Evolutionary conservation across 768 basidiomycete species (phyloP).

Genomic region (Tulasnella sp.): DNA sequence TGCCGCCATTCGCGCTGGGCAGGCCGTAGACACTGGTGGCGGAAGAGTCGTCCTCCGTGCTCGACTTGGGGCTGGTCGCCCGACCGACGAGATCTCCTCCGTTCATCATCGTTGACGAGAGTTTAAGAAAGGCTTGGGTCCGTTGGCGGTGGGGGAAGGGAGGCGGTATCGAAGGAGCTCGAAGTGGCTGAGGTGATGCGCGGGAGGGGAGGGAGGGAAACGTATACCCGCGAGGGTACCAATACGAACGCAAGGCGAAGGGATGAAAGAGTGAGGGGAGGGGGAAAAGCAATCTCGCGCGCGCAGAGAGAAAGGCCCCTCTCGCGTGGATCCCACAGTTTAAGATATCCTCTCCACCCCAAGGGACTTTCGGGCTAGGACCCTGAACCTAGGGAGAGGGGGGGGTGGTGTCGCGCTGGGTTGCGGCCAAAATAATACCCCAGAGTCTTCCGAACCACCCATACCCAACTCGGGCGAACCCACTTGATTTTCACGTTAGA

Average conservation of each 20-base stretch:
- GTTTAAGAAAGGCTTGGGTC: neutral
- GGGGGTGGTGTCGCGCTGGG: too few relatives aligned
- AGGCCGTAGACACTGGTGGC: neutral
- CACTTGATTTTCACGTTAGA: neutral
- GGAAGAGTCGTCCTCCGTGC: neutral
- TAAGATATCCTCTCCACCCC: neutral
- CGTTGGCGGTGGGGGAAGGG: neutral
- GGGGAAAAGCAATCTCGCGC: neutral
- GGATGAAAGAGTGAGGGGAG: neutral
- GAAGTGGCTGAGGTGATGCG: neutral
- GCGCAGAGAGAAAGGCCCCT: conserved; percentile 3
- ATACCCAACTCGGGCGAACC: neutral
- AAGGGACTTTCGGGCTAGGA: neutral
- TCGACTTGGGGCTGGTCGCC: neutral
- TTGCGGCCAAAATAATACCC: neutral
- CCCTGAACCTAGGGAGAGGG: neutral
- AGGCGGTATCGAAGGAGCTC: neutral
- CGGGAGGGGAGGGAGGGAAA: neutral
- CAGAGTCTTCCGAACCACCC: too few relatives aligned
- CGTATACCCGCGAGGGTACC: neutral
- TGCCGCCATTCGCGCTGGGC: neutral
- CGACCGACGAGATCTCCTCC: neutral
- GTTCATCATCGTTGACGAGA: neutral
- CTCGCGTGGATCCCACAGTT: neutral
- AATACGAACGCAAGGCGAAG: neutral